These are phyloP conservation scores for Penicillium dipodomyicola DNA, from an alignment of 495 filamentous ascomycete species.

Conservation along the genomic window DNA sequence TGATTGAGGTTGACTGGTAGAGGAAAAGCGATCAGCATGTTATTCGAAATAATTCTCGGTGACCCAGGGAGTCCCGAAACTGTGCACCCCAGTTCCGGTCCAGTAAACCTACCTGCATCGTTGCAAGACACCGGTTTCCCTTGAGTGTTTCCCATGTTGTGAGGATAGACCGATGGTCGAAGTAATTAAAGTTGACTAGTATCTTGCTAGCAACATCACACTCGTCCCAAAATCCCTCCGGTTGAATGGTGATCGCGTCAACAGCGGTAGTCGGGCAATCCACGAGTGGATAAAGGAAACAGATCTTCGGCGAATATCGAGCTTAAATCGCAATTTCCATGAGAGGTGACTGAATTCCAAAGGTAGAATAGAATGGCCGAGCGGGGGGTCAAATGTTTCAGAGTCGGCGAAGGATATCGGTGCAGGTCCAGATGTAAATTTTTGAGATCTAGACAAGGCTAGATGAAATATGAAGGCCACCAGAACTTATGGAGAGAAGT, in stretches of 20 bases:
- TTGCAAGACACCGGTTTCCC: conserved; percentile 90
- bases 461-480: not conserved
- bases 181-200: conserved; percentile 21
- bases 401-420: conserved; percentile 5
- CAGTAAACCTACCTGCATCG: conserved; percentile 74
- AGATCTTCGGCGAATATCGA: conserved; percentile 9
- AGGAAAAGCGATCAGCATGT: conserved; percentile 13
- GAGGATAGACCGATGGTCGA: conserved; percentile 17
- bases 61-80: not conserved
- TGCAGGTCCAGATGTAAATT: conserved; percentile 10
- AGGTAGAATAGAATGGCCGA: conserved; percentile 23
- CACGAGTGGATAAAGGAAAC: not conserved
- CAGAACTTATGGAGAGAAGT: not conserved
- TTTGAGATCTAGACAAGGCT: not conserved
- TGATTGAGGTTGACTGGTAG: conserved; percentile 89
- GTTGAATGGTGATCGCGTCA: not conserved
- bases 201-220: conserved; percentile 38
- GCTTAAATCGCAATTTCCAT: conserved; percentile 22
- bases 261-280: not conserved
- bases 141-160: conserved; percentile 85
- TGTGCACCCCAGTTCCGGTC: not conserved
- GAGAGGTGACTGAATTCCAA: conserved; percentile 16
- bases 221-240: conserved; percentile 13
- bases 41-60: not conserved
- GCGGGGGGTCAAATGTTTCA: conserved; percentile 23